Evolutionary conservation across 805 yeast genomes (phyloP).

Genomic region (Nakazawaea holstii): DNA sequence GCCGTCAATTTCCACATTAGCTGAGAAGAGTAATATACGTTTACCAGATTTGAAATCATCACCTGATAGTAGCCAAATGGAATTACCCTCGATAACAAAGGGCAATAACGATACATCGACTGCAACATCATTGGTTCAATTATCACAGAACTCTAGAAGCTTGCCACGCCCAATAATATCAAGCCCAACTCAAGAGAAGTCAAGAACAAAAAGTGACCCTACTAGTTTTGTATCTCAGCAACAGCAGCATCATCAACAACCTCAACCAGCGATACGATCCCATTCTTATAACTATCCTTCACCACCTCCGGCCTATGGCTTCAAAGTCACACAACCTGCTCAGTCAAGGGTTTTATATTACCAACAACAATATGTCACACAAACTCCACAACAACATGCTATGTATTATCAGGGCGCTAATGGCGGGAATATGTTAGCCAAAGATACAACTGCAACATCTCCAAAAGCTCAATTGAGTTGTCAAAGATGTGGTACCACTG

Average conservation of each 20-base stretch:
- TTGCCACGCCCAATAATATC: constrained; percentile 7
- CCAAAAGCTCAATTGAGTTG: constrained; percentile 6
- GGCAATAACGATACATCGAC: not conserved
- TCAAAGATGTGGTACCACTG: constrained; percentile 38
- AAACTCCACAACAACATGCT: not conserved
- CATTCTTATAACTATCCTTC: not conserved
- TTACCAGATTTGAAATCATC: constrained; percentile 6
- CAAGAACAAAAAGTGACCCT: constrained; percentile 6
- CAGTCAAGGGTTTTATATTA: not conserved
- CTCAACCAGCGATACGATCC: not conserved
- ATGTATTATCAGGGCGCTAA: not conserved
- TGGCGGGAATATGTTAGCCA: too few species aligned
- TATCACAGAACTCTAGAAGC: constrained; percentile 5
- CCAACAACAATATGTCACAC: not conserved
- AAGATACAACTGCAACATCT: not conserved
- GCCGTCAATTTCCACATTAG: constrained; percentile 7
- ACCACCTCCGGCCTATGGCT: not conserved
- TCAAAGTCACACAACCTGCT: not conserved
- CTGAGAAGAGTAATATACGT: constrained; percentile 8
- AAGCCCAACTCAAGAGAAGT: not conserved
- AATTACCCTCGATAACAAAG: not conserved
- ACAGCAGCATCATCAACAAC: not conserved
- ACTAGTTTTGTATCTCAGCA: not conserved
- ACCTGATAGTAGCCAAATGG: not conserved
- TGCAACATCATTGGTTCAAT: constrained; percentile 5